These are phyloP conservation scores for Candida sp. DNA, from an alignment of 1,139 yeast genomes.

Conservation along the genomic window DNA sequence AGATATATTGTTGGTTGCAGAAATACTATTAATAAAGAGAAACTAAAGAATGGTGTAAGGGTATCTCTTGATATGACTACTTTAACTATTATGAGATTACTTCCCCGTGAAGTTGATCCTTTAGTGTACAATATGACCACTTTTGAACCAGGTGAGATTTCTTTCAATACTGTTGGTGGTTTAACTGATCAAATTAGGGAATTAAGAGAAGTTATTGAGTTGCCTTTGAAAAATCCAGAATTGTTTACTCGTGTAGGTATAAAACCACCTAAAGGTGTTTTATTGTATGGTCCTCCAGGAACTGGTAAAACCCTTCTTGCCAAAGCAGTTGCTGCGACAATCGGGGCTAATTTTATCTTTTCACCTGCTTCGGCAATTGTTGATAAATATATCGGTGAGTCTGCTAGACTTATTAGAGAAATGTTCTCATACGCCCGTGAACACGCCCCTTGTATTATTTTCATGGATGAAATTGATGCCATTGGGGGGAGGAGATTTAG, in stretches of 20 bases:
- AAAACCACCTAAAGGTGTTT: conserved; percentile 97
- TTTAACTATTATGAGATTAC: conserved; percentile 92
- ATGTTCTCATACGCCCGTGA: conserved; percentile 99
- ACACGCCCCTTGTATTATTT: conserved; percentile 98
- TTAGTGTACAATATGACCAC: conserved; percentile 98
- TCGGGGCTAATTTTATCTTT: conserved; percentile 96
- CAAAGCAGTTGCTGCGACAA: conserved; percentile 97
- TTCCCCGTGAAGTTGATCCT: conserved; percentile 99
- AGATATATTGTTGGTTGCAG: conserved; percentile 98
- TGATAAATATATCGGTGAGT: conserved; percentile 97
- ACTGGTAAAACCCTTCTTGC: conserved; percentile 97
- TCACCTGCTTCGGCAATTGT: conserved; percentile 99
- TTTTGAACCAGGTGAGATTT: conserved; percentile 93
- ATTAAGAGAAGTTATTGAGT: conserved; percentile 94
- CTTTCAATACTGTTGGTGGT: conserved; percentile 97
- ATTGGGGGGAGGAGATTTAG: conserved; percentile 98
- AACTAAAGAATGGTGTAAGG: conserved; percentile 88
- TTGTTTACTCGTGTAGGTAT: conserved; percentile 94
- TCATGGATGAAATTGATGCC: conserved; percentile 99
- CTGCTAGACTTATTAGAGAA: conserved; percentile 95
- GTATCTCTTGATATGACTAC: conserved; percentile 99
- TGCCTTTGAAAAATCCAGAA: conserved; percentile 97
- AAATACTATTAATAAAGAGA: conserved; percentile 82
- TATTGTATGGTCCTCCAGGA: conserved; percentile 99
- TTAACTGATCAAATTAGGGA: conserved; percentile 94